These are phyloP conservation scores for Periglandula ipomoeae DNA, from an alignment of 2,329 filamentous ascomycete species.

Conservation along the genomic window DNA sequence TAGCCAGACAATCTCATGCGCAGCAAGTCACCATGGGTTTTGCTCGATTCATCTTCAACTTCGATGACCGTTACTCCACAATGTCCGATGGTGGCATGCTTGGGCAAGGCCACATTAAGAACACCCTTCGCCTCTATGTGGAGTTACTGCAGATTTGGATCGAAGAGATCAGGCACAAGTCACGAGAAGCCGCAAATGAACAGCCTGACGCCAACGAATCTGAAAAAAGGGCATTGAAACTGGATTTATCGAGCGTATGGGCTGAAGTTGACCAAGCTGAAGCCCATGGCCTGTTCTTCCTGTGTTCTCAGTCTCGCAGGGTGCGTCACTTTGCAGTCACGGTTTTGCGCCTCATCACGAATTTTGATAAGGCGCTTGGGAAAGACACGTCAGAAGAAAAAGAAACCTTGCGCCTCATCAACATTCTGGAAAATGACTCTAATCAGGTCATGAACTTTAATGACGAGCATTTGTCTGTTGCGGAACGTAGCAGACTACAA, in stretches of 20 bases:
- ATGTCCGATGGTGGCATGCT: constrained; percentile 98
- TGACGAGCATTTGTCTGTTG: constrained; percentile 82
- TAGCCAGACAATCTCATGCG: constrained; percentile 84
- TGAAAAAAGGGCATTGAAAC: constrained; percentile 65
- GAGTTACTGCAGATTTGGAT: constrained; percentile 96
- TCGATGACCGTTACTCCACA: constrained; percentile 92
- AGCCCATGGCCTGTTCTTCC: constrained; percentile 91
- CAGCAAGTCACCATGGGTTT: constrained; percentile 96
- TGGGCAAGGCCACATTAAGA: constrained; percentile 88
- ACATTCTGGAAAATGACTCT: constrained; percentile 85
- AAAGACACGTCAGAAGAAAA: constrained; percentile 51
- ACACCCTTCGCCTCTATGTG: constrained; percentile 83
- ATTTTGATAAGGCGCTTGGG: constrained; percentile 84
- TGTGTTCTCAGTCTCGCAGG: constrained; percentile 88
- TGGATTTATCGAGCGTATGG: constrained; percentile 81
- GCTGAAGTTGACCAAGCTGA: constrained; percentile 95
- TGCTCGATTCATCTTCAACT: constrained; percentile 95
- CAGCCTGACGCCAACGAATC: constrained; percentile 50
- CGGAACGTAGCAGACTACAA: constrained; percentile 85
- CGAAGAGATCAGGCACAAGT: constrained; percentile 85
- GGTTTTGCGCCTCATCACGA: constrained; percentile 81
- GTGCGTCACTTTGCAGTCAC: constrained; percentile 88
- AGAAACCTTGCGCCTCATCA: constrained; percentile 68
- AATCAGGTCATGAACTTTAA: constrained; percentile 85
- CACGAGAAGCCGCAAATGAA: constrained; percentile 60